Evolutionary conservation across 1,284 basidiomycete genomes (phyloP), one percentile per base, ranked within the genome.

Genomic region (Fomitopsis betulina): DNA sequence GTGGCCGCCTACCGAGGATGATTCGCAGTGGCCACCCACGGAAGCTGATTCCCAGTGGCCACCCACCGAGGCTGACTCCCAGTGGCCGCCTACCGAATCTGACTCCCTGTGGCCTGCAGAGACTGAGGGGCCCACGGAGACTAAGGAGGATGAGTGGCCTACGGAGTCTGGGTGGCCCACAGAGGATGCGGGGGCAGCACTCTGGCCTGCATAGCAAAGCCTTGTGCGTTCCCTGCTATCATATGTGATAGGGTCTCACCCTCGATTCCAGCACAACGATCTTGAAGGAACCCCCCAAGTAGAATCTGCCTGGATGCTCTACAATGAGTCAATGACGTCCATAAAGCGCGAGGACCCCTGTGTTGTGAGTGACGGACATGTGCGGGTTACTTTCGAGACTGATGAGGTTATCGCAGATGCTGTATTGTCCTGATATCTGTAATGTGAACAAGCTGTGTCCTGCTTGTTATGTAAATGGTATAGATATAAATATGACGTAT

Each of bases 171-270:
- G n/a, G n/a, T n/a, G n/a, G n/a, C n/a, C n/a, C n/a, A 54, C 60
- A 5, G 39, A 57, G 25, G 57, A 57, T 35, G 53, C 56, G 27
- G 57, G 58, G 27, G 47, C 58, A 8, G 54, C 49, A 52, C 57
- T 12, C 35, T 37, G 35, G 35, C 35, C 62, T 32, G 64, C 55
- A 35, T 58, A 58, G 57, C 60, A 57, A 65, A 53, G 45, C 59
- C 59, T 23, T 66, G 60, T 63, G 30, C 21, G 55, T 50, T 45
- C 53, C 32, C 38, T 43, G 33, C 25, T 30, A 35, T 1, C 13
- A 9, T n/a, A 21, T 19, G 17, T 8, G 12, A 13, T 27, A 17
- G 17, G 15, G 10, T n/a, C 23, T 35, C n/a, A 51, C 25, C 21
- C 4, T 19, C 32, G 21, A 15, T 1, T 35, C 23, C 27, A 25